Evolutionary conservation across 139 green algal genomes (phyloP), one percentile per base, ranked within the genome.

Genomic region (Chlorokybus atmophyticus): DNA sequence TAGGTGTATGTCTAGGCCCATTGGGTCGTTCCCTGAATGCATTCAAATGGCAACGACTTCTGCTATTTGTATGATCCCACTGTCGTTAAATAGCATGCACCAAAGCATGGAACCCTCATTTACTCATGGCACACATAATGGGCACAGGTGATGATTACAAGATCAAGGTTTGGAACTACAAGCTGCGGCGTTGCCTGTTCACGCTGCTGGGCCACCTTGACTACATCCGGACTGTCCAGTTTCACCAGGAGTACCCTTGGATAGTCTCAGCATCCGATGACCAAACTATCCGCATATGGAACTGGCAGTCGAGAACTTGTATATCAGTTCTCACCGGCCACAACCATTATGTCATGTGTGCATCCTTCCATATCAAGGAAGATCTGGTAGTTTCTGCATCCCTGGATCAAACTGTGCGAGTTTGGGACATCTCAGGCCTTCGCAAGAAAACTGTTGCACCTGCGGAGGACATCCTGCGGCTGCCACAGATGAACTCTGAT

Each of bases 341-440:
- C 80, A 99, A 98, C 66, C 92, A 99, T 73, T 99, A 99, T 63
- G 92, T 99, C n/a, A 99, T 99, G 92, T 98, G 87, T 63, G 92
- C 92, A 6, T 67, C 71, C 41, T 99, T 99, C 74, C 92, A 99
- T 76, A 74, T 82, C 29, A 95, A 95, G 71, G 90, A 96, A 51
- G 90, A 95, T 66, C 67, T 86, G 42, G 75, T 85, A 19, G 90
- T 94, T 23, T 93, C 82, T 3, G 88, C 87, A 0, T 93, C 81
- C 7, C 69, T 95, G 60, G 87, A 97, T 71, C 91, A 96, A 68
- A 97, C 88, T 2, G 86, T 97, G 29, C 76, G 92, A 1, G 92
- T 99, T 26, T 99, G 92, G 92, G 92, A 99, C 76, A 96, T 99
- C 49, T 64, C 75, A 26, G 90, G 79, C 8, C 82, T 99, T 47